A percentile compares a stretch with the other conserved stretches of the same genome.
Evolutionary conservation across 2,329 filamentous ascomycete species (phyloP).

Genomic region (Epichloe scottii): DNA sequence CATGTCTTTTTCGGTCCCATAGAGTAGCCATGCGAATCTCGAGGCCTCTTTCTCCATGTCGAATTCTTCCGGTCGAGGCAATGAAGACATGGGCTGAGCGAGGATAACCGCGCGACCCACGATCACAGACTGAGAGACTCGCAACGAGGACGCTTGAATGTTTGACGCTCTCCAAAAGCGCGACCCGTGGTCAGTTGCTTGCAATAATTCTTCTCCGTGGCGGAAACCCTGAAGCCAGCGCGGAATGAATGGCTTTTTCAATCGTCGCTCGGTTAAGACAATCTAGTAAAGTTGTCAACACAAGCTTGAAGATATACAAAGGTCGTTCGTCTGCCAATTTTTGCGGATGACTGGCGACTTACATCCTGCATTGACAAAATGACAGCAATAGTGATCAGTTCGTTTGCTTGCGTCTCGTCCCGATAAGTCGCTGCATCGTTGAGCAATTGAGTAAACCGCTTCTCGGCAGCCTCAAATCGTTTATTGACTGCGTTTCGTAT

Average conservation of each 20-base stretch:
- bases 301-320: neutral
- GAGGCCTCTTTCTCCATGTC: constrained; percentile 16
- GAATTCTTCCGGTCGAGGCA: constrained; percentile 16
- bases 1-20: constrained; percentile 22
- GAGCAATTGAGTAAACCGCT: constrained; percentile 18
- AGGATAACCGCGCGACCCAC: constrained; percentile 27
- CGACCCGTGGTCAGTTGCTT: constrained; percentile 22
- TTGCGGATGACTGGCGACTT: constrained; percentile 7
- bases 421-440: constrained; percentile 12
- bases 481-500: constrained; percentile 22
- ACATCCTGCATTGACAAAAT: constrained; percentile 29
- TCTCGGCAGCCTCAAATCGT: constrained; percentile 19
- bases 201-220: constrained; percentile 22
- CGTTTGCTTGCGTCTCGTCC: constrained; percentile 14
- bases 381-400: constrained; percentile 24
- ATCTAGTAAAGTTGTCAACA: constrained; percentile 14
- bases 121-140: constrained; percentile 26
- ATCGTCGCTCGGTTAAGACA: constrained; percentile 24
- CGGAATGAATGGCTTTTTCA: constrained; percentile 18
- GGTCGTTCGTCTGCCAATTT: neutral
- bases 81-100: constrained; percentile 25
- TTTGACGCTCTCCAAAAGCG: constrained; percentile 24
- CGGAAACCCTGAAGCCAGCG: constrained; percentile 27
- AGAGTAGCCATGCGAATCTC: constrained; percentile 27
- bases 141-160: constrained; percentile 21